phyloP scores from a whole-genome alignment of 768 basidiomycete species.

The Chalciporus piperatus region DNA sequence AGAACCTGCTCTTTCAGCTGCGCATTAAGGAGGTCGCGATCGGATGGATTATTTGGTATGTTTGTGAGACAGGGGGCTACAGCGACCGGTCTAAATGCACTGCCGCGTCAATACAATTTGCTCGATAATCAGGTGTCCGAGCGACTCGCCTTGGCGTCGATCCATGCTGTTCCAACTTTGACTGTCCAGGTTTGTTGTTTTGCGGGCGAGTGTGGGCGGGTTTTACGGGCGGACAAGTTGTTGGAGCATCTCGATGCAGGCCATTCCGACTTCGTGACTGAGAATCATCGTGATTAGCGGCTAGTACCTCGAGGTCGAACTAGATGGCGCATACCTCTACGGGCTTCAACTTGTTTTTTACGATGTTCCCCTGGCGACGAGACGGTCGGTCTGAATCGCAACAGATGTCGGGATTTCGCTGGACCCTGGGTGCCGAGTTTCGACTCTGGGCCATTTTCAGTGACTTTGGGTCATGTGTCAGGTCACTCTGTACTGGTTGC shows the following conservation, averaged over 20 bases:
- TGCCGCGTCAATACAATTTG: not conserved
- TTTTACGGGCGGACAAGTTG: not conserved
- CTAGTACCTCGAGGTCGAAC: not conserved
- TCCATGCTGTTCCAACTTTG: not conserved
- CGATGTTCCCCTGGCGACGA: not conserved
- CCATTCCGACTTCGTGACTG: constrained; percentile 3
- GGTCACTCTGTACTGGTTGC: not conserved
- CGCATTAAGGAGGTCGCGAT: not conserved
- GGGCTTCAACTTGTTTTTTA: not conserved
- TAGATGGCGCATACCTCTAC: constrained; percentile 2
- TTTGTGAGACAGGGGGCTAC: constrained; percentile 1
- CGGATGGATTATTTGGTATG: not conserved
- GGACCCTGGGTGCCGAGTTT: not conserved
- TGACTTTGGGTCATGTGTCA: not conserved
- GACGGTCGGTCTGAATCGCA: not conserved
- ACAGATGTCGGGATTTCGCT: not conserved
- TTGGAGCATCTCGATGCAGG: not conserved
- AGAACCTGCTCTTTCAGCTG: constrained; percentile 5
- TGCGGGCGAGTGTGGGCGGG: constrained; percentile 5
- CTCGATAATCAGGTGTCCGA: not conserved
- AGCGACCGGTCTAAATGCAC: not conserved
- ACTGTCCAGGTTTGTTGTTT: not conserved
- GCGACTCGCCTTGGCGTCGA: constrained; percentile 7
- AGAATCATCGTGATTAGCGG: not conserved
- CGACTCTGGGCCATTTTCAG: not conserved